Evolutionary conservation across 202 grass and related monocot species (phyloP), one percentile per base, ranked within the genome.

Genomic region (Dendrocalamus latiflorus): DNA sequence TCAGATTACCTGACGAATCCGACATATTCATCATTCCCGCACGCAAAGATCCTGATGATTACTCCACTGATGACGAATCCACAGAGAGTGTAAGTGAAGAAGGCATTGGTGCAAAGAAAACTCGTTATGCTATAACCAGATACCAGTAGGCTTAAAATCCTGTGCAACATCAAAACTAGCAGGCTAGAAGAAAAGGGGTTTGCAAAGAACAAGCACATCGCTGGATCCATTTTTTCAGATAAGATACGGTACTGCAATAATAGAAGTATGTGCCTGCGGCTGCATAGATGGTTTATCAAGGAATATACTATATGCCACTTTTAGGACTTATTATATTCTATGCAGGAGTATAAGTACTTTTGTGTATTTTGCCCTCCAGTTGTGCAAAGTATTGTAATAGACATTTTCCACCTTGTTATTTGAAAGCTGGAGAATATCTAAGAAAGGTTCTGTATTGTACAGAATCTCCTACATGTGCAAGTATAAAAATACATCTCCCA

Each of bases 21-120:
- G 84, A 90, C 22, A 57, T 90, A 79, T 87, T 83, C 55, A 90
- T 90, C 54, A 90, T 90, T 28, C 84, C 84, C 1, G 84, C 84
- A 4, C 69, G 80, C 45, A 80, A 76, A 56, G 80, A 80, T 75
- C 69, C 80, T 25, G 84, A 79, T 28, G 75, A 45, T 60, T 83
- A 70, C 62, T 83, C 88, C 51, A 83, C 59, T 0, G 79, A 75
- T 5, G 68, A 79, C 3, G 84, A 86, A 64, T 86, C 84, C 36
- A 16, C 12, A 1, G 88, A 80, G 17, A 18, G 60, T 70, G 80
- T 4, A 21, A 70, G 63, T 42, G 80, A 87, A 87, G 75, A 90
- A 87, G 56, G 49, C 24, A 76, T 24, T 43, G 28, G 8, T 83
- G 25, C 84, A 48, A 80, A 74, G 69, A 87, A 24, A 14, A 59